These are phyloP conservation scores for Fonsecaea multimorphosa DNA, from an alignment of 2,329 filamentous ascomycete species.

Conservation along the genomic window DNA sequence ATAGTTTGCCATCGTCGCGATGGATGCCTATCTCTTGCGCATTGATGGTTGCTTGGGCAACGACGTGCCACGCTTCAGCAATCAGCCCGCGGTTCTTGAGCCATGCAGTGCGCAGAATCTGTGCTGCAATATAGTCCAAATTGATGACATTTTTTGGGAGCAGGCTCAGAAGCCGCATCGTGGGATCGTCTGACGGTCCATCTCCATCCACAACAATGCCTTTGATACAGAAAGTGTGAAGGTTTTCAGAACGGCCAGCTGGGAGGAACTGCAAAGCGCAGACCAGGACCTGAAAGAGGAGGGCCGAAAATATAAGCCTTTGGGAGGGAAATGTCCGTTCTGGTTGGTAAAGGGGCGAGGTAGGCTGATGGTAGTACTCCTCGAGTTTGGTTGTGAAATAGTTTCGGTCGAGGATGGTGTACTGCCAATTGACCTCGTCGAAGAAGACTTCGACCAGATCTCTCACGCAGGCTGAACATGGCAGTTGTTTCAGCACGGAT, in stretches of 20 bases:
- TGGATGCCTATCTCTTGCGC: conserved; percentile 25
- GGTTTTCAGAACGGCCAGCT: neutral
- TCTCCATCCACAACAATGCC: conserved; percentile 16
- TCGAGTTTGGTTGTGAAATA: conserved; percentile 15
- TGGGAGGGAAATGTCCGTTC: conserved; percentile 14
- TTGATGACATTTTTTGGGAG: conserved; percentile 21
- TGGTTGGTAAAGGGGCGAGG: neutral
- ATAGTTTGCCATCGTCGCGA: conserved; percentile 21
- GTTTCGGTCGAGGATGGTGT: conserved; percentile 21
- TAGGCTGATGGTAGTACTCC: conserved; percentile 17
- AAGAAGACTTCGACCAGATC: conserved; percentile 21
- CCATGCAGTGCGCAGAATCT: conserved; percentile 19
- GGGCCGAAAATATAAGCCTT: conserved; percentile 17
- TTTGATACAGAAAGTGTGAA: conserved; percentile 22
- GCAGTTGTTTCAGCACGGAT: conserved; percentile 17
- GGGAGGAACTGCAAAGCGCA: conserved; percentile 21
- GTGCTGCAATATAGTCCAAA: conserved; percentile 20
- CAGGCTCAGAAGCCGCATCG: conserved; percentile 17
- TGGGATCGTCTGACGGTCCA: neutral
- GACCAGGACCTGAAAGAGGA: conserved; percentile 19
- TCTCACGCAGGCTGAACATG: conserved; percentile 18
- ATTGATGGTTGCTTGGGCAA: conserved; percentile 20
- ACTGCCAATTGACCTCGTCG: conserved; percentile 25
- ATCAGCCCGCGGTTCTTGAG: conserved; percentile 24
- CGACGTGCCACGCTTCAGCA: conserved; percentile 19